Conservation (phyloP, 1,139 yeast genomes). For the Pichia sp. region DNA sequence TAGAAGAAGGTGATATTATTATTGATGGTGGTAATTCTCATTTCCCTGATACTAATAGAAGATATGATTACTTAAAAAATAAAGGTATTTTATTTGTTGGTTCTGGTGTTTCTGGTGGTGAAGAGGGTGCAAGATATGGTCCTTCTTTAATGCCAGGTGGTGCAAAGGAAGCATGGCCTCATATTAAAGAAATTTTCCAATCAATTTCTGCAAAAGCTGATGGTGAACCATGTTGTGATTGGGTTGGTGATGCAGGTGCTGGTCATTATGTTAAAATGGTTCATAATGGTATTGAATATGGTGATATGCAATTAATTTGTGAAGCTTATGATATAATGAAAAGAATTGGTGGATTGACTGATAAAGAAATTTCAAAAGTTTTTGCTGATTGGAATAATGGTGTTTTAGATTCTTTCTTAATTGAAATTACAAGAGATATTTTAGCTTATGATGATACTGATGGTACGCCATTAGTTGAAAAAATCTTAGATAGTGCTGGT, state of each 20-base stretch:
- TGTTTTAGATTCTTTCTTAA: constrained; percentile 92
- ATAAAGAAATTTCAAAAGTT: constrained; percentile 92
- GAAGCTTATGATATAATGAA: constrained; percentile 96
- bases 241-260: constrained; percentile 99
- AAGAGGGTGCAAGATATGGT: constrained; percentile 99
- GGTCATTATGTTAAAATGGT: constrained; percentile 99
- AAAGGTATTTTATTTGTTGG: constrained; percentile 94
- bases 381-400: constrained; percentile 95
- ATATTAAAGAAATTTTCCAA: constrained; percentile 94
- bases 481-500: constrained; percentile 95
- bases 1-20: constrained; percentile 96
- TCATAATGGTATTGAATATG: constrained; percentile 99
- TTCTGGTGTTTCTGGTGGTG: constrained; percentile 99
- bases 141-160: constrained; percentile 99
- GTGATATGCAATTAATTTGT: constrained; percentile 99
- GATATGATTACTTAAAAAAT: constrained; percentile 79
- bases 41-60: constrained; percentile 98
- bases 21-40: constrained; percentile 99
- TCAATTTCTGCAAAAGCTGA: constrained; percentile 92
- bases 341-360: constrained; percentile 85
- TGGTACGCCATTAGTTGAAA: constrained; percentile 90
- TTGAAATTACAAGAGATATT: constrained; percentile 96
- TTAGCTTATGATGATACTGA: constrained; percentile 84
- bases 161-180: constrained; percentile 97
- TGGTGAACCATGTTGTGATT: constrained; percentile 99